These are phyloP conservation scores for Yamadazyma mexicana DNA, from an alignment of 1,139 yeast species.

Conservation along the genomic window DNA sequence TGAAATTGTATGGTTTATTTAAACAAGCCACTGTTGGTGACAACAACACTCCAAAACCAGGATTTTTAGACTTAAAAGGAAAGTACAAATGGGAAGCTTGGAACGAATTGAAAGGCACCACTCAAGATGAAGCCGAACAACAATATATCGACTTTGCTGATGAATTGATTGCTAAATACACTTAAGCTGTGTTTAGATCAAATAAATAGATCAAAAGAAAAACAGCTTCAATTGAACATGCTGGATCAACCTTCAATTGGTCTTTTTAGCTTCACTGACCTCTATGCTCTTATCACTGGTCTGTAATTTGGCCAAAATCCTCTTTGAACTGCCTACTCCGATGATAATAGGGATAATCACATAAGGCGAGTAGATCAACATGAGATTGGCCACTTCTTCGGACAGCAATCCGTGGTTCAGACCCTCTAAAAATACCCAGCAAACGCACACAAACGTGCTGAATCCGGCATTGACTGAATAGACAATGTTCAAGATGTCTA, in stretches of 20 bases:
- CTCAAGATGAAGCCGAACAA: conserved; percentile 89
- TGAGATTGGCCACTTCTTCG: conserved; percentile 40
- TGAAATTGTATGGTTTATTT: conserved; percentile 83
- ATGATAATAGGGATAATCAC: conserved; percentile 61
- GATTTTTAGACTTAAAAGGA: conserved; percentile 88
- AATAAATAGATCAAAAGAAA: background rate
- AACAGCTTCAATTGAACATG: too few relatives aligned
- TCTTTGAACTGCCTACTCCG: conserved; percentile 1
- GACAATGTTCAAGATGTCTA: conserved; percentile 54
- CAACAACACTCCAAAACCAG: conserved; percentile 80
- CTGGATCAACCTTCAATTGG: too few relatives aligned
- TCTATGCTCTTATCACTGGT: too few relatives aligned
- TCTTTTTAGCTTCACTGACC: background rate
- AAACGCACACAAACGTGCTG: conserved; percentile 68
- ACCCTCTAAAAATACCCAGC: conserved; percentile 39
- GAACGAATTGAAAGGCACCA: conserved; percentile 81
- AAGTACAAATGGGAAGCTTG: conserved; percentile 98
- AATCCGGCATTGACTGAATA: conserved; percentile 78
- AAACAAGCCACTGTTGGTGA: conserved; percentile 98
- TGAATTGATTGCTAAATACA: conserved; percentile 56
- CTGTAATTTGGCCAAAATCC: background rate
- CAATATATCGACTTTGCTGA: conserved; percentile 78
- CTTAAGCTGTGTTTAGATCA: conserved; percentile 13
- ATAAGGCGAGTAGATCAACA: conserved; percentile 64
- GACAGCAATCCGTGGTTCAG: conserved; percentile 31